Evolutionary conservation across 148 eudicot genomes (phyloP).

Genomic region (Vaccinium macrocarpon): DNA sequence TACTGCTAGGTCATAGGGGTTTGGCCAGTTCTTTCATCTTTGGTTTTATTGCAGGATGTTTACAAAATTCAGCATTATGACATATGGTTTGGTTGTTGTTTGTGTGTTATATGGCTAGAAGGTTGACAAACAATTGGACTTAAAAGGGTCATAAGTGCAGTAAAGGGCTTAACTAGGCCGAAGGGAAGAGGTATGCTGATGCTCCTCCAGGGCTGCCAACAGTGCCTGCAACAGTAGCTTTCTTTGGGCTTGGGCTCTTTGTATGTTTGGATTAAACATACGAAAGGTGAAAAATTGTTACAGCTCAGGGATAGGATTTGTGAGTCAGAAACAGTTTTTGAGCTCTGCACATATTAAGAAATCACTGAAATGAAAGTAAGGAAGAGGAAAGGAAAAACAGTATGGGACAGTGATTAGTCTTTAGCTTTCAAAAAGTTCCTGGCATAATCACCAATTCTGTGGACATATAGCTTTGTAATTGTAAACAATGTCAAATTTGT

Average conservation of each 20-base stretch:
- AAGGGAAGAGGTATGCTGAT: background rate
- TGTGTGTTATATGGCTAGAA: background rate
- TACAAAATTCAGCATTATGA: background rate
- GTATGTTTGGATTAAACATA: background rate
- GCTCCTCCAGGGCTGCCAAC: background rate
- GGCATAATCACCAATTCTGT: background rate
- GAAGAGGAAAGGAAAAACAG: background rate
- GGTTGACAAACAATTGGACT: background rate
- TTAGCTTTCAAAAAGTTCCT: background rate
- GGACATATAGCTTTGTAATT: background rate
- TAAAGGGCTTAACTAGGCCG: background rate
- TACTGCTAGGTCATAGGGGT: slow-evolving; percentile 2
- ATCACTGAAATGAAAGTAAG: background rate
- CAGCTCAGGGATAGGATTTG: background rate
- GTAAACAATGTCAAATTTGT: background rate
- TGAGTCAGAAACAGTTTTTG: background rate
- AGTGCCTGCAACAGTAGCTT: background rate
- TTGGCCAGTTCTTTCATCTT: background rate
- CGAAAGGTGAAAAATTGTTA: slow-evolving; percentile 3
- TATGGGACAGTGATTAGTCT: background rate
- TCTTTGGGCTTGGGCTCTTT: background rate
- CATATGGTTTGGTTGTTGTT: background rate
- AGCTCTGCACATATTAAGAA: background rate
- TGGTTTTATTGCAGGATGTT: background rate
- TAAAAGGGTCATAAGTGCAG: background rate